A percentile compares a stretch with the other conserved stretches of the same genome.
These are phyloP conservation scores for Juncus inflexus DNA, from an alignment of 176 grass and related monocot genomes.

Conservation along the genomic window DNA sequence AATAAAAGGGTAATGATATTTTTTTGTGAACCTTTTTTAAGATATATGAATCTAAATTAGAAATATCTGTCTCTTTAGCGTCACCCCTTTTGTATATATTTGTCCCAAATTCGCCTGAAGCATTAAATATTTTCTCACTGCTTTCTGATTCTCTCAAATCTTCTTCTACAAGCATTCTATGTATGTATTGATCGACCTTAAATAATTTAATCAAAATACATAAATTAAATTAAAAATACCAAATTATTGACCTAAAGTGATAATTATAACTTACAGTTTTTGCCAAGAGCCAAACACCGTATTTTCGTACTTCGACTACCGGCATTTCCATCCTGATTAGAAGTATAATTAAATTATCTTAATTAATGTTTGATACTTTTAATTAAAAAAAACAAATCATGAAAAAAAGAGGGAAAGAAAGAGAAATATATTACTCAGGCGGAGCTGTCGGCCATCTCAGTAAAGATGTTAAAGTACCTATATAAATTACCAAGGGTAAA, in stretches of 20 bases:
- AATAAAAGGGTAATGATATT: slow-evolving; percentile 22
- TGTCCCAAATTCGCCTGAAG: slow-evolving; percentile 56
- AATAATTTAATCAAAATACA: slow-evolving; percentile 18
- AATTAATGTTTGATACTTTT: slow-evolving; percentile 19
- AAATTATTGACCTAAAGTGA: neutral
- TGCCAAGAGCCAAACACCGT: slow-evolving; percentile 91
- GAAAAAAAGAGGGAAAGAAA: slow-evolving; percentile 9
- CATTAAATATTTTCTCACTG: slow-evolving; percentile 60
- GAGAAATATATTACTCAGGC: slow-evolving; percentile 42
- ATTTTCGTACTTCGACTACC: slow-evolving; percentile 70
- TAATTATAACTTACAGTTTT: slow-evolving; percentile 62
- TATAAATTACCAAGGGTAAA: slow-evolving; percentile 28
- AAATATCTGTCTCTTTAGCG: slow-evolving; percentile 45
- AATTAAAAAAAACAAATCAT: neutral
- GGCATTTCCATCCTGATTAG: slow-evolving; percentile 94
- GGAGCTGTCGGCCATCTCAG: slow-evolving; percentile 99
- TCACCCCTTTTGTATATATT: slow-evolving; percentile 72
- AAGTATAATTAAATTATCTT: slow-evolving; percentile 3
- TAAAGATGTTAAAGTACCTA: slow-evolving; percentile 86
- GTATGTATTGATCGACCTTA: slow-evolving; percentile 90
- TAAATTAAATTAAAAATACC: slow-evolving; percentile 1
- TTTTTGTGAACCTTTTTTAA: slow-evolving; percentile 64
- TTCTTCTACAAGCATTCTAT: slow-evolving; percentile 78
- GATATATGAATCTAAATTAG: slow-evolving; percentile 75
- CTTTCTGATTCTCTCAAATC: slow-evolving; percentile 37